These are phyloP conservation scores for Baffinella frigidus DNA, from an alignment of 208 protist species.

Conservation along the genomic window DNA sequence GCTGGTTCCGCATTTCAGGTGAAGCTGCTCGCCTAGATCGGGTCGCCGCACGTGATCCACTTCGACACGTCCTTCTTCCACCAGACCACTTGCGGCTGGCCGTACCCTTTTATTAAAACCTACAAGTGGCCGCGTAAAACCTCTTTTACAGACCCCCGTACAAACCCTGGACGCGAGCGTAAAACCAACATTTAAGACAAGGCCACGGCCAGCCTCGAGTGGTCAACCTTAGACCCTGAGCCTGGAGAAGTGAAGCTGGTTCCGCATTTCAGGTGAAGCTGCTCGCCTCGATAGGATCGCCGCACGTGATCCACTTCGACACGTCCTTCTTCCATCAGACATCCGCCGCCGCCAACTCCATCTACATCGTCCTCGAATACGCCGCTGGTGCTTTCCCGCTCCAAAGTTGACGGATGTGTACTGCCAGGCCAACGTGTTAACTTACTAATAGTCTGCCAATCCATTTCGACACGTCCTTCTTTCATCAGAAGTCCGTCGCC, in stretches of 20 bases:
- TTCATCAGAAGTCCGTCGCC: background rate
- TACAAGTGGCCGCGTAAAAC: background rate
- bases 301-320: background rate
- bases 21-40: background rate
- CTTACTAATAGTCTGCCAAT: too few relatives aligned
- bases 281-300: background rate
- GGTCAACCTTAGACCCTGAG: too few relatives aligned
- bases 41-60: background rate
- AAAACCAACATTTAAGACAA: too few relatives aligned
- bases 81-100: background rate
- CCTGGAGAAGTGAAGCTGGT: too few relatives aligned
- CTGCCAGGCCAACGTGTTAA: too few relatives aligned
- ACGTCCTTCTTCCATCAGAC: background rate
- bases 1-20: background rate
- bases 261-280: background rate
- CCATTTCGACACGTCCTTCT: background rate
- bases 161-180: too few relatives aligned
- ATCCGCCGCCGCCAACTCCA: background rate
- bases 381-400: too few relatives aligned
- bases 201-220: too few relatives aligned
- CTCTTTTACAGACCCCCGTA: background rate
- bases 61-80: background rate
- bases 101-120: background rate
- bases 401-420: too few relatives aligned
- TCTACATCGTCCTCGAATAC: constrained; percentile 44